A percentile compares a stretch with the other conserved stretches of the same genome.
Conservation (phyloP, 257 asterid genomes). For the Solanum clarkiae region DNA sequence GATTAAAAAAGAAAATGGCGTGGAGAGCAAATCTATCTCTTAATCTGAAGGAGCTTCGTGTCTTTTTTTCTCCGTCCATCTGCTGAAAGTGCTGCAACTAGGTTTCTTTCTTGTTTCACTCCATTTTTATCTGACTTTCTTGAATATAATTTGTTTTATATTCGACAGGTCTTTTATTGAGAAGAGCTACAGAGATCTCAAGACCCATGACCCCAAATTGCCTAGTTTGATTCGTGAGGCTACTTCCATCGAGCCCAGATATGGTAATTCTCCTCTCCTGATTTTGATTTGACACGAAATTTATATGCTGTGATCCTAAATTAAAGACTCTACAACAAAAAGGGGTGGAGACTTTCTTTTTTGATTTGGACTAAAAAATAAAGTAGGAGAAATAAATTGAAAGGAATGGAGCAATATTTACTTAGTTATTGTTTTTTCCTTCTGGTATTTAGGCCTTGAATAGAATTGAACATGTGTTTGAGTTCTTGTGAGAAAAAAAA, state of each 20-base stretch:
- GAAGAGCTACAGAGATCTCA: slow-evolving; percentile 75
- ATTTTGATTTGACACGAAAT: neutral
- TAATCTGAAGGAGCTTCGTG: slow-evolving; percentile 73
- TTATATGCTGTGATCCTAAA: neutral
- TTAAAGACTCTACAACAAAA: too few relatives aligned
- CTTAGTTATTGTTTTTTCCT: neutral
- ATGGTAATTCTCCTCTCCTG: slow-evolving; percentile 24
- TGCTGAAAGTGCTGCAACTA: slow-evolving; percentile 55
- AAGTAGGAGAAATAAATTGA: too few relatives aligned
- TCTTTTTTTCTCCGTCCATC: slow-evolving; percentile 49
- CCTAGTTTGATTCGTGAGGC: slow-evolving; percentile 87
- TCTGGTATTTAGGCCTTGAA: neutral
- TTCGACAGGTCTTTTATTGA: slow-evolving; percentile 33
- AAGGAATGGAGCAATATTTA: neutral
- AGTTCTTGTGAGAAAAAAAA: neutral
- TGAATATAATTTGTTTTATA: neutral
- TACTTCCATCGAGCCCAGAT: slow-evolving; percentile 68
- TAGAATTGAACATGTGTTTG: neutral
- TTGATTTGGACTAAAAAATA: too few relatives aligned
- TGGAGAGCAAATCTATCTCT: slow-evolving; percentile 70
- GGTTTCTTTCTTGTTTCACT: slow-evolving; percentile 13
- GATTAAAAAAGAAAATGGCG: slow-evolving; percentile 33
- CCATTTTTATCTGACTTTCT: neutral
- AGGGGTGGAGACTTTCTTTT: too few relatives aligned
- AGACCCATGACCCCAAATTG: slow-evolving; percentile 67